Evolutionary conservation across 129 eudicot species (phyloP).

Genomic region (Calendula officinalis): DNA sequence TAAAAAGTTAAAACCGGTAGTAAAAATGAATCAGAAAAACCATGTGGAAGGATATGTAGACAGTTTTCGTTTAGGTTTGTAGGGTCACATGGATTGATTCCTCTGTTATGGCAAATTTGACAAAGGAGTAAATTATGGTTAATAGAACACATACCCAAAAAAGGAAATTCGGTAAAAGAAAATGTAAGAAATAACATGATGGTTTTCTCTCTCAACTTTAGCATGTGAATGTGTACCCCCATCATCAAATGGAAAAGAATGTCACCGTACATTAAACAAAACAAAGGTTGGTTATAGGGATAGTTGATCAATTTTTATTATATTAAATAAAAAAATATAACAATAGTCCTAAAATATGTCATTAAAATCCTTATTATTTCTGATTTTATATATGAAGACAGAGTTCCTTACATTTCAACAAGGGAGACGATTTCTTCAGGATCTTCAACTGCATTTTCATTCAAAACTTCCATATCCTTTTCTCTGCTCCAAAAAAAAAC

Average conservation of each 20-base stretch:
- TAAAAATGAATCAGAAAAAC: conserved; percentile 31
- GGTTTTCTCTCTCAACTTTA: background rate
- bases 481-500: conserved; percentile 14
- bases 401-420: conserved; percentile 37
- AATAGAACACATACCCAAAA: conserved; percentile 19
- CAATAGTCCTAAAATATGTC: too few relatives aligned
- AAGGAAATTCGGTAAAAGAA: conserved; percentile 14
- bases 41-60: conserved; percentile 35
- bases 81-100: conserved; percentile 39
- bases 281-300: conserved; percentile 3
- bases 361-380: background rate
- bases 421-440: conserved; percentile 37
- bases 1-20: background rate
- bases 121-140: conserved; percentile 29
- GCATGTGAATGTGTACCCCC: conserved; percentile 10
- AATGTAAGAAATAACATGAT: conserved; percentile 14
- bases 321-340: too few relatives aligned
- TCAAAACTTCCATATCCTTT: conserved; percentile 38
- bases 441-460: conserved; percentile 45
- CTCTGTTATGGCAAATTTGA: conserved; percentile 33
- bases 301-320: background rate
- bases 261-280: background rate
- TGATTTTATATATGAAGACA: background rate
- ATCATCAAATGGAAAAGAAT: background rate
- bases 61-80: conserved; percentile 23